Conservation (phyloP, 140 eudicot species). For the Flaveria floridana region DNA sequence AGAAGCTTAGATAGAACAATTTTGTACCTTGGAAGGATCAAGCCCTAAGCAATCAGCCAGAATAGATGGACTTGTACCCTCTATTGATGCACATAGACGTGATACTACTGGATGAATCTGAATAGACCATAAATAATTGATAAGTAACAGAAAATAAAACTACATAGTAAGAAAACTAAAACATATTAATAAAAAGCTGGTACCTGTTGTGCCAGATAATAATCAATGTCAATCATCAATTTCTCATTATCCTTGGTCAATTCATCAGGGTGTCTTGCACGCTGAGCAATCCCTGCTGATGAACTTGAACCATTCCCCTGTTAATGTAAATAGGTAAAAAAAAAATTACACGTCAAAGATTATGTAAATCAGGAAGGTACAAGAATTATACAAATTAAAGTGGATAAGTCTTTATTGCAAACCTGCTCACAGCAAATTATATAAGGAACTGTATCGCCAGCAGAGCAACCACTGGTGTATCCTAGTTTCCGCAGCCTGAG, state of each 20-base stretch:
- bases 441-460: conserved; percentile 97
- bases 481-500: conserved; percentile 82
- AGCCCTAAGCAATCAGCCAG: conserved; percentile 98
- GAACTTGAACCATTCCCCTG: conserved; percentile 69
- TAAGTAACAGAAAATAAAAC: conserved; percentile 12
- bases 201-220: conserved; percentile 97
- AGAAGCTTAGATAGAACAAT: neutral
- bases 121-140: conserved; percentile 15
- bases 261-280: conserved; percentile 99
- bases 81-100: conserved; percentile 93
- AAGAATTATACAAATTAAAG: neutral
- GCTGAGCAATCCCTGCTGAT: conserved; percentile 87
- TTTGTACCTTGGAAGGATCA: conserved; percentile 84
- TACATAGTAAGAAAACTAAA: neutral
- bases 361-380: neutral
- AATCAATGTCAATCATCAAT: conserved; percentile 89
- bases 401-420: conserved; percentile 19
- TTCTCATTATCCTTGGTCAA: conserved; percentile 65
- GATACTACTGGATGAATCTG: conserved; percentile 99
- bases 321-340: conserved; percentile 13
- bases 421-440: conserved; percentile 96
- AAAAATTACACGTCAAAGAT: neutral
- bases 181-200: neutral
- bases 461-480: conserved; percentile 82
- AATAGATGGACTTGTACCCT: conserved; percentile 95